Conservation (phyloP, 2,329 filamentous ascomycete genomes). For the Fusarium falciforme region DNA sequence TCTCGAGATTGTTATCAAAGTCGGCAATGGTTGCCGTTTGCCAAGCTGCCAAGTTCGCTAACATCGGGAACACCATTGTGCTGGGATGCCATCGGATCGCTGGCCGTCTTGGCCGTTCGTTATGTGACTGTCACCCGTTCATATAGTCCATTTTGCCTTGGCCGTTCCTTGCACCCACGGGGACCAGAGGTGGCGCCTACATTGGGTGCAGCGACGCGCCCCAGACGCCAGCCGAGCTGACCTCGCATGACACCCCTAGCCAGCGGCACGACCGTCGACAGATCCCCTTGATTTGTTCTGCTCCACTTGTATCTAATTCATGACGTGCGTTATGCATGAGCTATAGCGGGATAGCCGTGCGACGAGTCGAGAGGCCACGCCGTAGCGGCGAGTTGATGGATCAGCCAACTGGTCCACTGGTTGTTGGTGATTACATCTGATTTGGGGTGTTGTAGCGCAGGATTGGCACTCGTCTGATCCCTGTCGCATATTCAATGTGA, state of each 20-base stretch:
- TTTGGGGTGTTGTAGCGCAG: background rate
- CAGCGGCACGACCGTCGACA: background rate
- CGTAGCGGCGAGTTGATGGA: background rate
- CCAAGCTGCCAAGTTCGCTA: conserved; percentile 30
- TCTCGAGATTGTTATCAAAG: background rate
- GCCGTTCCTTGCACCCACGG: conserved; percentile 33
- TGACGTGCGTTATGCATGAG: conserved; percentile 18
- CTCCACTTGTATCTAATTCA: conserved; percentile 7
- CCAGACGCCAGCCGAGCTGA: background rate
- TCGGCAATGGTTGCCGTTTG: conserved; percentile 9
- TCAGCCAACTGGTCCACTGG: conserved; percentile 22
- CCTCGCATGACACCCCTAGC: background rate
- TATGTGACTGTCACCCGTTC: background rate
- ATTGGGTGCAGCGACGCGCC: conserved; percentile 19
- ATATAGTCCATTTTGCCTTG: conserved; percentile 11
- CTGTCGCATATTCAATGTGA: background rate
- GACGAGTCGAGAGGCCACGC: background rate
- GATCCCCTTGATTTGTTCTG: background rate
- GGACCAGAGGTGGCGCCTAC: conserved; percentile 9
- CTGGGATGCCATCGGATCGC: conserved; percentile 12
- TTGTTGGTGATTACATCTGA: conserved; percentile 7
- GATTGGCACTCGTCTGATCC: conserved; percentile 1
- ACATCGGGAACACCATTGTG: conserved; percentile 11
- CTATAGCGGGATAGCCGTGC: conserved; percentile 16
- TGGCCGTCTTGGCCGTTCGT: conserved; percentile 13